Base-by-base conservation (phyloP, 805 yeast species). In the Sugiyamaella americana region DNA sequence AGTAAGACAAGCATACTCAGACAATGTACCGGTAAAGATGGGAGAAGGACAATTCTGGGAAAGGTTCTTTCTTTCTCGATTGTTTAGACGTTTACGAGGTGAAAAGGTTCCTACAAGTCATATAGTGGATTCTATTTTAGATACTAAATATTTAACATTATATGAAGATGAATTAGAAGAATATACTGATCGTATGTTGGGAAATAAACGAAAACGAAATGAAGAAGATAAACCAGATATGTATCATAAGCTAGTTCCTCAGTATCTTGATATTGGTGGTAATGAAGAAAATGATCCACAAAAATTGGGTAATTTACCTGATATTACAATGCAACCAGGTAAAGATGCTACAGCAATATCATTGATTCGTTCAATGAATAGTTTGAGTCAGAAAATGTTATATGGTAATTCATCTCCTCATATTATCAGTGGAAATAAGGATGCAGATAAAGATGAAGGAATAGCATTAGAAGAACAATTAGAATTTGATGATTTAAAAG, bases 21-120 rank as follows among this genome's bases (percentile, higher is more conserved):
- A 93, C 46, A 81, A 81, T 48, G 98, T 93, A 3, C 98, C 98
- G 1, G 4, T 39, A 20, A 81, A 82, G 51, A 72, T 93, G 44
- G 75, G 78, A 41, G 98, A 93, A 62, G 89, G 91, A 37, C 95
- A 85, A 59, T 93, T 93, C 58, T 93, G 98, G 98, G 87, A 95
- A 8, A 71, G 97, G 51, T 93, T 93, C 59, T 93, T 93, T 72
- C 82, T 87, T 58, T 88, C 97, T 0, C 84, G 87, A 57, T 68
- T 93, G 50, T 93, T 89, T 59, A 73, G 96, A 54, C 78, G 88
- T 57, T 69, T 93, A 29, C 75, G 96, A 61, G 98, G 98, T 49
- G 98, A 93, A 60, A 81, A 80, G 53, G 76, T 87, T 44, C 79
- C 81, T 58, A 66, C 76, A 2, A 82, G 78, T 59, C 87, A 86